Conservation (phyloP, 371 early-diverging fungal species). For the Capillidium heterosporum region DNA sequence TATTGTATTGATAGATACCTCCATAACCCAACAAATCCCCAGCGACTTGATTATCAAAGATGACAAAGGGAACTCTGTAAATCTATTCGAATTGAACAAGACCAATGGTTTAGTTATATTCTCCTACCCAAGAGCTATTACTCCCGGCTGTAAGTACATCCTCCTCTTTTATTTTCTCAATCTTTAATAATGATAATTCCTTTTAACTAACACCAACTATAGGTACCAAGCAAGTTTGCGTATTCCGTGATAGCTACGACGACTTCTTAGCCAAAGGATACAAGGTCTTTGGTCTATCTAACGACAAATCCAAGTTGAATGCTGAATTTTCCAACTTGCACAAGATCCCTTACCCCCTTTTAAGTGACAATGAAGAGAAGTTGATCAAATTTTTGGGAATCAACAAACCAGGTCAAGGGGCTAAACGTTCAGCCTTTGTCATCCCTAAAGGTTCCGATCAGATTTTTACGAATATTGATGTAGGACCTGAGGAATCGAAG, state of each 20-base stretch:
- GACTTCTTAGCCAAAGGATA: neutral
- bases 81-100: neutral
- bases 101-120: constrained; percentile 1
- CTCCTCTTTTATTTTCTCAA: neutral
- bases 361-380: neutral
- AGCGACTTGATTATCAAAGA: neutral
- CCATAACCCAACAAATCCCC: neutral
- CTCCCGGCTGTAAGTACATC: constrained; percentile 1
- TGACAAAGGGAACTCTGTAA: neutral
- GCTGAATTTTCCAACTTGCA: neutral
- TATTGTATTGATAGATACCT: too few species aligned
- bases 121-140: neutral
- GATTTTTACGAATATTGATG: neutral
- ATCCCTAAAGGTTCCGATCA: neutral
- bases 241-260: neutral
- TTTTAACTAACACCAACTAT: neutral
- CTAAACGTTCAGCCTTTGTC: neutral
- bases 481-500: neutral
- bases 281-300: neutral
- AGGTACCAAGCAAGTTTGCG: constrained; percentile 3
- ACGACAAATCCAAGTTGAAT: neutral
- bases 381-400: neutral
- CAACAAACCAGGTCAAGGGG: neutral
- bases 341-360: neutral
- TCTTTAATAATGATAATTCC: neutral